A percentile compares a stretch with the other conserved stretches of the same genome.
These are phyloP conservation scores for Neurospora sp. DNA, from an alignment of 495 filamentous ascomycete genomes.

Conservation along the genomic window DNA sequence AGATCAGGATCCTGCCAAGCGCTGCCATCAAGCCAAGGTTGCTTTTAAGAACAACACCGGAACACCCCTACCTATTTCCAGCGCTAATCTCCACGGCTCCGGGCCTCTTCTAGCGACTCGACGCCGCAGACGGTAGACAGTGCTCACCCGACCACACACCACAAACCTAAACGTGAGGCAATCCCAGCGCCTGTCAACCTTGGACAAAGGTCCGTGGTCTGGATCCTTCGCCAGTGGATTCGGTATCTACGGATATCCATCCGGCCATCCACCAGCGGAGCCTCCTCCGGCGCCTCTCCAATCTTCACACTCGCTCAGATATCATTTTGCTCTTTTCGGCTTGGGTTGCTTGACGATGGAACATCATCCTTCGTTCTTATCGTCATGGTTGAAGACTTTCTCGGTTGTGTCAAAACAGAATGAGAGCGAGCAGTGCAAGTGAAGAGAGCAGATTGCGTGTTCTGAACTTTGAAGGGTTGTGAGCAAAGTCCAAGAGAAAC, in stretches of 20 bases:
- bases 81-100: not conserved
- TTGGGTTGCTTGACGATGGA: not conserved
- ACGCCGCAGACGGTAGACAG: not conserved
- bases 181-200: not conserved
- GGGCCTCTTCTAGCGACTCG: not conserved
- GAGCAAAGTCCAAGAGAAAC: not conserved
- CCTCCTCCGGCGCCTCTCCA: not conserved
- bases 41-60: not conserved
- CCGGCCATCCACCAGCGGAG: not conserved
- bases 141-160: not conserved
- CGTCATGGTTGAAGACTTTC: not conserved
- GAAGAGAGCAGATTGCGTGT: too few species aligned
- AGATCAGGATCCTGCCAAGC: not conserved
- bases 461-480: too few species aligned
- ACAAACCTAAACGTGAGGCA: too few species aligned
- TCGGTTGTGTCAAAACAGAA: not conserved
- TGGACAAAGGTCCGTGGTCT: not conserved
- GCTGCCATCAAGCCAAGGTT: not conserved
- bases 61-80: not conserved
- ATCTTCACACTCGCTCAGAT: not conserved
- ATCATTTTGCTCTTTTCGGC: not conserved
- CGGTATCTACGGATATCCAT: not conserved
- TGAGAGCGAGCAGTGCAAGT: too few species aligned
- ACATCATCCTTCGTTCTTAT: not conserved
- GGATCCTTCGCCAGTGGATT: not conserved